These are phyloP conservation scores for Aureobasidium sp. DNA, from an alignment of 2,329 filamentous ascomycete genomes.

Conservation along the genomic window DNA sequence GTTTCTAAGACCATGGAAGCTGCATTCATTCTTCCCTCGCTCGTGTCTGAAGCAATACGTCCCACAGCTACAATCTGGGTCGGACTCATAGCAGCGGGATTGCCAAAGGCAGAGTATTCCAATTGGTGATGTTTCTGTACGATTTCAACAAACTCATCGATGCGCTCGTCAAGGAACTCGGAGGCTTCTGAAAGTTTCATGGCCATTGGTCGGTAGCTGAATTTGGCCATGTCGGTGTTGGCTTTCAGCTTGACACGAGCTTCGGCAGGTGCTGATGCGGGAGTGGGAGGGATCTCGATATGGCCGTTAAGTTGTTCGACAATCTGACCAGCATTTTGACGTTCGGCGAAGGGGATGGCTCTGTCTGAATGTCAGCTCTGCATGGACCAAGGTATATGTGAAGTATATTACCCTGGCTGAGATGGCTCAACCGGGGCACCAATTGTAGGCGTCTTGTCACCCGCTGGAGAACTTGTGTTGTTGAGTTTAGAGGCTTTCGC, in stretches of 20 bases:
- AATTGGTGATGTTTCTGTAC: constrained; percentile 68
- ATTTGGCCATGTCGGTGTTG: constrained; percentile 82
- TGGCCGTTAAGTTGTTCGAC: constrained; percentile 77
- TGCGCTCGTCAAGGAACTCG: constrained; percentile 88
- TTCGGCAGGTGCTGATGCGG: constrained; percentile 64
- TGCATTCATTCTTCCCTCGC: constrained; percentile 78
- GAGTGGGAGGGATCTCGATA: constrained; percentile 48
- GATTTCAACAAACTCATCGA: constrained; percentile 76
- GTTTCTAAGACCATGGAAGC: constrained; percentile 84
- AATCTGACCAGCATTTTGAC: constrained; percentile 71
- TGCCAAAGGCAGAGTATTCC: constrained; percentile 77
- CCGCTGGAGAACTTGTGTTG: constrained; percentile 44
- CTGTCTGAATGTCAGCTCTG: constrained; percentile 22
- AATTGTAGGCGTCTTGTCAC: constrained; percentile 28
- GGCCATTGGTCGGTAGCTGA: constrained; percentile 83
- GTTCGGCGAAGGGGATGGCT: constrained; percentile 63
- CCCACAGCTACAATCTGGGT: constrained; percentile 85
- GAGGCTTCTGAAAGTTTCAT: constrained; percentile 93
- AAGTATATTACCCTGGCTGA: not conserved
- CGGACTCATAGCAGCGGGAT: constrained; percentile 75
- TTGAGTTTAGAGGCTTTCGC: constrained; percentile 39
- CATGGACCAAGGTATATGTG: not conserved
- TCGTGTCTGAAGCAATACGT: constrained; percentile 78
- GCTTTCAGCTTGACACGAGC: constrained; percentile 77
- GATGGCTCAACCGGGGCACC: not conserved